These are phyloP conservation scores for Elsinoe necatrix DNA, from an alignment of 2,329 filamentous ascomycete genomes.

Conservation along the genomic window DNA sequence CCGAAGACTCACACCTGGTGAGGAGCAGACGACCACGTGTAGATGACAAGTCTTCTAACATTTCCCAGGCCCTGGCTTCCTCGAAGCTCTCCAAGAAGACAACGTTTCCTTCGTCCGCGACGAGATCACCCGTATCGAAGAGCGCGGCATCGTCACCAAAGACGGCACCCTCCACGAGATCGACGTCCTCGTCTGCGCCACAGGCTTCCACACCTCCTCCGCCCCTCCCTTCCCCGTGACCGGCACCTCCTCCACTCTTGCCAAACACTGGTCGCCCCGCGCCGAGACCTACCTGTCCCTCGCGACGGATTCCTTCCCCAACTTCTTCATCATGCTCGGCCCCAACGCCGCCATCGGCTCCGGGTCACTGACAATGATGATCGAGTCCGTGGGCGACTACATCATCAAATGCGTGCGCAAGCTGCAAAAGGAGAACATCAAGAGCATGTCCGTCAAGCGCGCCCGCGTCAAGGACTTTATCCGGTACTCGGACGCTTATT, in stretches of 20 bases:
- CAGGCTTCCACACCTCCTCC: slow-evolving; percentile 35
- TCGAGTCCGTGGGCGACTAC: slow-evolving; percentile 34
- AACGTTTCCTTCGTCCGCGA: slow-evolving; percentile 40
- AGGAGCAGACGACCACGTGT: background rate
- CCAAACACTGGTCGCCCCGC: slow-evolving; percentile 30
- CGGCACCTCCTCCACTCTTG: slow-evolving; percentile 27
- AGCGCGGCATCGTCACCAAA: slow-evolving; percentile 33
- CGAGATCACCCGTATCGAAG: slow-evolving; percentile 32
- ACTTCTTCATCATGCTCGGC: slow-evolving; percentile 36
- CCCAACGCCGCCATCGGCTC: slow-evolving; percentile 35
- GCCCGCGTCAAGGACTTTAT: slow-evolving; percentile 46
- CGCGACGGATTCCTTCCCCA: slow-evolving; percentile 26
- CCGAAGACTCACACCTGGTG: slow-evolving; percentile 36
- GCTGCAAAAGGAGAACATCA: slow-evolving; percentile 35
- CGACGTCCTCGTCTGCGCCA: slow-evolving; percentile 39
- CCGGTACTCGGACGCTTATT: slow-evolving; percentile 36
- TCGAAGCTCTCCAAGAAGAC: slow-evolving; percentile 40
- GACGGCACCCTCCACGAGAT: slow-evolving; percentile 34
- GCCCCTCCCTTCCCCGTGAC: slow-evolving; percentile 34
- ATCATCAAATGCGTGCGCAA: slow-evolving; percentile 20
- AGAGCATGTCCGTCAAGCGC: slow-evolving; percentile 37
- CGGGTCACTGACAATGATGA: slow-evolving; percentile 35
- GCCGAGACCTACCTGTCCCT: slow-evolving; percentile 21
- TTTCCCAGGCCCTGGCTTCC: slow-evolving; percentile 41
- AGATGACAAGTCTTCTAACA: background rate